Evolutionary conservation across 768 basidiomycete genomes (phyloP).

Genomic region (Leccinum disarticulatum): DNA sequence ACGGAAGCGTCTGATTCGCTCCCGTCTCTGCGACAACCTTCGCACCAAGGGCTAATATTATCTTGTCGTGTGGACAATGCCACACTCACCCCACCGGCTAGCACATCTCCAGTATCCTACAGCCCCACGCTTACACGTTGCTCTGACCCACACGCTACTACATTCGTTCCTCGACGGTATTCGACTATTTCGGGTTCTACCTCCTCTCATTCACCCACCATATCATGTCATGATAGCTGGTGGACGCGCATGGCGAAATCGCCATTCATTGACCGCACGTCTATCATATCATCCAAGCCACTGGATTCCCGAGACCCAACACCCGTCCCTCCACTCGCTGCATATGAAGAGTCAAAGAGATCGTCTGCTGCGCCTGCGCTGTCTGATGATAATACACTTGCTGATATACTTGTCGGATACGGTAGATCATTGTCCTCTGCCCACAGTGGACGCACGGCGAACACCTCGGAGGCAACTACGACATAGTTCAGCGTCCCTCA

Average conservation of each 20-base stretch:
- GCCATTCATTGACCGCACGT: conserved; percentile 59
- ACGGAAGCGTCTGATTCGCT: conserved; percentile 26
- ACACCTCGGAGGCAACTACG: conserved; percentile 66
- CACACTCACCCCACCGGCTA: conserved; percentile 15
- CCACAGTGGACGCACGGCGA: conserved; percentile 60
- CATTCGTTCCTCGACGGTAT: conserved; percentile 30
- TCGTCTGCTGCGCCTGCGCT: conserved; percentile 10
- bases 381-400: conserved; percentile 14
- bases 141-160: conserved; percentile 29
- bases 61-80: conserved; percentile 29
- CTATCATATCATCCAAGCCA: conserved; percentile 36
- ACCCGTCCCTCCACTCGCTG: conserved; percentile 63
- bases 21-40: conserved; percentile 25
- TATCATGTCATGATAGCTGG: conserved; percentile 73
- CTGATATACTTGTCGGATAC: conserved; percentile 23
- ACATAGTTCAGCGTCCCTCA: conserved; percentile 56
- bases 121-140: conserved; percentile 25
- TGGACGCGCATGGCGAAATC: conserved; percentile 74
- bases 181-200: conserved; percentile 46
- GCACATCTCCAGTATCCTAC: conserved; percentile 18
- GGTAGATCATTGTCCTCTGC: conserved; percentile 43
- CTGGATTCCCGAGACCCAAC: conserved; percentile 78
- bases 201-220: conserved; percentile 42
- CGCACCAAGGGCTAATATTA: conserved; percentile 20
- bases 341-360: conserved; percentile 50